Evolutionary conservation across 176 grass and related monocot genomes (phyloP), one percentile per base, ranked within the genome.

Genomic region (Carex myosuroides): DNA sequence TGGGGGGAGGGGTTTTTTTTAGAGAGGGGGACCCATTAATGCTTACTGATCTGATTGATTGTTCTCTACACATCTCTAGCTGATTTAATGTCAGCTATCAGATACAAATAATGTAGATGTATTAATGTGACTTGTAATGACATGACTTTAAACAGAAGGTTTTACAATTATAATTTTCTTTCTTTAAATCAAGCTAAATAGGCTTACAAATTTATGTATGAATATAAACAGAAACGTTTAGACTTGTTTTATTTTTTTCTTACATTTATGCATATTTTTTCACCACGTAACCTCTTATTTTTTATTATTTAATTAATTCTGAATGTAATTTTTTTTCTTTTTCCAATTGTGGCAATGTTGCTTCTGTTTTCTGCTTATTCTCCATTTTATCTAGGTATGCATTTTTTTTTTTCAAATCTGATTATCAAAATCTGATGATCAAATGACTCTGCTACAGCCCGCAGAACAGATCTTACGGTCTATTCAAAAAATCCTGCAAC

Each of bases 361-460:
- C 20, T 88, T 65, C 33, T 13, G 8, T 60, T 84, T 11, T n/a
- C 58, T 70, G 77, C 30, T 16, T 48, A 29, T 71, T 82, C 79
- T 86, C 78, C 94, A 96, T 91, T 96, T 68, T 96, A 96, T 85
- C 86, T 96, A 83, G 94, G 93, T 95, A 93, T 26, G 87, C 54
- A 41, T 29, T 46, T 20, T 24, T 50, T 62, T 14, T 46, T 86
- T 29, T 29, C 29, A 29, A 26, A 26, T 26, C 26, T 24, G 24
- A 24, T 29, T 29, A 29, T 29, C 26, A 29, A 29, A 29, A 29
- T 29, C 26, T 29, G 29, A 29, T 29, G 1, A 29, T 29, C 29
- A 29, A 29, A 2, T 29, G 29, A 29, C 29, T 29, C 29, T 29
- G 29, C 29, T 29, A 29, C 29, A 29, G 29, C 29, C 29, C 29